Conservation (phyloP, 2,329 filamentous ascomycete genomes). For the Botrytis porri region DNA sequence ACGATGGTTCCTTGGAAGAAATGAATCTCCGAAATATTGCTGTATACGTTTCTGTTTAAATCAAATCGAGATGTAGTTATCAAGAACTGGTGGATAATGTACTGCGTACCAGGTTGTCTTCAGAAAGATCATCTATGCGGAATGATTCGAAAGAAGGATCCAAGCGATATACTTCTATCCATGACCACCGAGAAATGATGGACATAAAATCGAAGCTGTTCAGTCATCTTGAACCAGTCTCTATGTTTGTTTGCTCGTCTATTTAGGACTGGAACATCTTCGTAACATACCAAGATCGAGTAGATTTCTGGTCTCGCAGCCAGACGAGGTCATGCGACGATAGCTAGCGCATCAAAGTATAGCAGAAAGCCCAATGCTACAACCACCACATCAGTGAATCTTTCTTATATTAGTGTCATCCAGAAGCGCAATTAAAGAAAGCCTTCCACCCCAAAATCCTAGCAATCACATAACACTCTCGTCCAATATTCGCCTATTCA, state of each 20-base stretch:
- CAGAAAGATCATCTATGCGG: too few species aligned
- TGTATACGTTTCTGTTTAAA: neutral
- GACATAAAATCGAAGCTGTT: too few species aligned
- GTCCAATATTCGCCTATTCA: neutral
- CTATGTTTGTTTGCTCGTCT: neutral
- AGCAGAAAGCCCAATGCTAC: neutral
- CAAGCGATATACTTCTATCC: accelerated
- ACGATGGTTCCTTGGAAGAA: neutral
- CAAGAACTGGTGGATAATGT: neutral
- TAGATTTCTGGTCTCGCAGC: neutral
- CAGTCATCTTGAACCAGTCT: neutral
- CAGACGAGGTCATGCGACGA: neutral
- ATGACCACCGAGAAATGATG: neutral
- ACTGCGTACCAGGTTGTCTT: neutral
- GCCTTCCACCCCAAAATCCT: neutral
- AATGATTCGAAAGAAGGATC: neutral
- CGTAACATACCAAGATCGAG: neutral
- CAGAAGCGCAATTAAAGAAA: neutral
- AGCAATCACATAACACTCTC: neutral
- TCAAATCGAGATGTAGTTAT: neutral
- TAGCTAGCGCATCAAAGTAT: neutral
- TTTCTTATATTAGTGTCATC: too few species aligned
- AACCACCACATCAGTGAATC: neutral
- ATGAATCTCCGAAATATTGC: neutral
- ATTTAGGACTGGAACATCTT: neutral